Evolutionary conservation across 2,329 filamentous ascomycete species (phyloP).

Genomic region (Elsinoe necatrix): DNA sequence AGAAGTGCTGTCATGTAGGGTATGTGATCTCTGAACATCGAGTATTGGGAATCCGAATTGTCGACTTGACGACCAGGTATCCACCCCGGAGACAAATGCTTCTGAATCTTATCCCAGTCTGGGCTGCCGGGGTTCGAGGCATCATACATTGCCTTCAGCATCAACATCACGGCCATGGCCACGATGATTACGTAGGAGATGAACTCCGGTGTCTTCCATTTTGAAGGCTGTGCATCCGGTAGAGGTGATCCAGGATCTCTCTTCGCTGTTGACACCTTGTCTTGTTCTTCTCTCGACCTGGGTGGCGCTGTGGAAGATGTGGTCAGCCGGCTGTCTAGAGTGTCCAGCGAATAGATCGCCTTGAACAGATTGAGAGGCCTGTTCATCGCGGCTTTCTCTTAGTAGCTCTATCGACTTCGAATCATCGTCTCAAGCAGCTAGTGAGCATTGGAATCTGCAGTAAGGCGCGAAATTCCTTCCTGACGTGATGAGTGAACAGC

Average conservation of each 20-base stretch:
- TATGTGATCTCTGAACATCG: constrained; percentile 74
- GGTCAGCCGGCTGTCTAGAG: constrained; percentile 64
- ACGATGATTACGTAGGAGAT: constrained; percentile 74
- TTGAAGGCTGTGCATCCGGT: constrained; percentile 49
- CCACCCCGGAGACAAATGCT: constrained; percentile 72
- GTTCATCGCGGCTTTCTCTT: constrained; percentile 18
- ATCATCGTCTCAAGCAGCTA: background rate
- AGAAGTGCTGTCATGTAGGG: constrained; percentile 70
- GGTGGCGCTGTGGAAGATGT: constrained; percentile 56
- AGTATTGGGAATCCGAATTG: constrained; percentile 81
- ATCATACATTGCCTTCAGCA: constrained; percentile 84
- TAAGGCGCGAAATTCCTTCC: background rate
- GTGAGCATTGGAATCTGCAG: too few relatives aligned
- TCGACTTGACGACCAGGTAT: constrained; percentile 88
- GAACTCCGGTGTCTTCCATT: constrained; percentile 84
- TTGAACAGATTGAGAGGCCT: constrained; percentile 33
- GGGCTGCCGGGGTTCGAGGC: constrained; percentile 63
- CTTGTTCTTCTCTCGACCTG: constrained; percentile 19
- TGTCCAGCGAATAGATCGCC: constrained; percentile 56
- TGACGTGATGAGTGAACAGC: background rate
- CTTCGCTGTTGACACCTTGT: constrained; percentile 14
- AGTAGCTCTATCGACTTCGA: background rate
- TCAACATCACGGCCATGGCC: constrained; percentile 60
- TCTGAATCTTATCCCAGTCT: constrained; percentile 65
- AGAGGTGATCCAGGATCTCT: constrained; percentile 23